Evolutionary conservation across 768 basidiomycete species (phyloP).

Genomic region (Lactifluus piperatus): DNA sequence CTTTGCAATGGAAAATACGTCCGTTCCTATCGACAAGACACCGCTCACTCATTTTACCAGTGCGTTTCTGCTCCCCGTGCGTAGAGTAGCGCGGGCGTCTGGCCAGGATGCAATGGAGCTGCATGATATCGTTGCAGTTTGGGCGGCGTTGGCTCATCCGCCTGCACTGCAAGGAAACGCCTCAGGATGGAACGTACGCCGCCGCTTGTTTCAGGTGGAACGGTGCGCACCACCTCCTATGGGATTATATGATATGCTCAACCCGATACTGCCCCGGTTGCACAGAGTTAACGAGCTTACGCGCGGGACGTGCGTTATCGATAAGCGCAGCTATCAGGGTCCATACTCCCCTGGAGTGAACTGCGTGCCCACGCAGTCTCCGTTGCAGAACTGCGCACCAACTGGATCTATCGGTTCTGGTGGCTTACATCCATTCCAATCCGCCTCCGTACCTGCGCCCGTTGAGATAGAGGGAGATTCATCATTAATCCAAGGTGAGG

Average conservation of each 20-base stretch:
- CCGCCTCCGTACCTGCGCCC: constrained; percentile 44
- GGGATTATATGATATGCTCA: neutral
- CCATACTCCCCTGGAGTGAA: constrained; percentile 59
- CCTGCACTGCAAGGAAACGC: constrained; percentile 30
- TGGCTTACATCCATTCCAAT: constrained; percentile 32
- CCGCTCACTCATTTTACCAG: constrained; percentile 72
- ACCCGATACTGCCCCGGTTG: neutral
- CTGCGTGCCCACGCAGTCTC: constrained; percentile 52
- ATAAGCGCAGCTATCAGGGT: constrained; percentile 58
- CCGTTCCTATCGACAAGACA: constrained; percentile 37
- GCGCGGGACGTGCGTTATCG: constrained; percentile 81
- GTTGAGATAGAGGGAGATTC: constrained; percentile 40
- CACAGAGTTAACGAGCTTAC: constrained; percentile 67
- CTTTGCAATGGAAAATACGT: constrained; percentile 48
- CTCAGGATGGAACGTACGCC: constrained; percentile 46
- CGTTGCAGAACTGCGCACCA: constrained; percentile 33
- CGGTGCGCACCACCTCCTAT: neutral
- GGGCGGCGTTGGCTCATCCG: constrained; percentile 74
- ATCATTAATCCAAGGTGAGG: neutral
- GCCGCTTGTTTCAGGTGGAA: constrained; percentile 16
- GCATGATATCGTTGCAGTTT: constrained; percentile 84
- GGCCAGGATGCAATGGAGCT: constrained; percentile 84
- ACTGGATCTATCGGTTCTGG: constrained; percentile 21
- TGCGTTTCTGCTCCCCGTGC: constrained; percentile 63
- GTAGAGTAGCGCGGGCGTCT: constrained; percentile 68